Conservation (phyloP, 78 protist species). For the Dictyostelium brefeldianum region DNA sequence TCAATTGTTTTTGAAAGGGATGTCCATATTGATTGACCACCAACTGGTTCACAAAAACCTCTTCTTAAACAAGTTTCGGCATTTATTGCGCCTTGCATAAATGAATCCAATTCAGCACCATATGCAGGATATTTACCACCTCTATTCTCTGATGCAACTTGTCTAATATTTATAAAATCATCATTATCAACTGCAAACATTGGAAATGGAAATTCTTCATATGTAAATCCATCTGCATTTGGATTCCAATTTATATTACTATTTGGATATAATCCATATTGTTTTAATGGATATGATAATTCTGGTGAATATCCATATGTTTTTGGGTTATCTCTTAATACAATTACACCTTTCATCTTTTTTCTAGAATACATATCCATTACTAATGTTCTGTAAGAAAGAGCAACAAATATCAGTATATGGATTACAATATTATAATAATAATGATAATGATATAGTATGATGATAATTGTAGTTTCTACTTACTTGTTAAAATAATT, state of each 20-base stretch:
- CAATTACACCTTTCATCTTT: conserved; percentile 14
- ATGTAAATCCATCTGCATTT: conserved; percentile 19
- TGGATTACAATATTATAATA: no score
- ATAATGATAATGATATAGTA: no score
- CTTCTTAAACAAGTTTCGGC: conserved; percentile 61
- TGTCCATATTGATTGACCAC: conserved; percentile 70
- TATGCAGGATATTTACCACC: conserved; percentile 42
- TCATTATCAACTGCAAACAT: conserved; percentile 12
- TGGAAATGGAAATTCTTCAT: neutral
- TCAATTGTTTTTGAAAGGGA: conserved; percentile 31
- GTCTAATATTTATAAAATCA: neutral
- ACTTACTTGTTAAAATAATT: conserved; percentile 57
- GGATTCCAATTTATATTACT: conserved; percentile 31
- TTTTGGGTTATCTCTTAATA: conserved; percentile 26
- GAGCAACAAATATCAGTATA: no score
- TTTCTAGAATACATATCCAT: neutral
- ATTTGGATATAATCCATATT: conserved; percentile 59
- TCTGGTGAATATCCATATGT: conserved; percentile 67
- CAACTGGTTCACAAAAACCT: conserved; percentile 73
- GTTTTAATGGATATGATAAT: conserved; percentile 8
- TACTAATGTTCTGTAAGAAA: conserved; percentile 39
- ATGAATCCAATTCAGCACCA: conserved; percentile 50
- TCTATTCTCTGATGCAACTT: conserved; percentile 7
- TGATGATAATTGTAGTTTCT: neutral
- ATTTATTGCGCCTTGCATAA: conserved; percentile 54